A percentile compares a stretch with the other conserved stretches of the same genome.
Evolutionary conservation across 805 yeast genomes (phyloP).

Genomic region (Lipomyces kockii): DNA sequence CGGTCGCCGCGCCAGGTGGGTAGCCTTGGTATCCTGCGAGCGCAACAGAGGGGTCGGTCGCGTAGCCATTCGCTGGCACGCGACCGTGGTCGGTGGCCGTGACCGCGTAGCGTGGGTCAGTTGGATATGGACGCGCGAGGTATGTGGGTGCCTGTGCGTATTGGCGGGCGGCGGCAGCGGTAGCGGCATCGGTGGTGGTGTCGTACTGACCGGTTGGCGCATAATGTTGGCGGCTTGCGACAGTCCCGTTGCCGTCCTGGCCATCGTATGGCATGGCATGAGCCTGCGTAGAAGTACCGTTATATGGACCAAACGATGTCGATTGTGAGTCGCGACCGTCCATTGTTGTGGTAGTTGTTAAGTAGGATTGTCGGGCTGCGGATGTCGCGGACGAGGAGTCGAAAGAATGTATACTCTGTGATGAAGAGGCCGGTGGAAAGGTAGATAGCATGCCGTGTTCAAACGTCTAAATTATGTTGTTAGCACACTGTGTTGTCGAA

Average conservation of each 20-base stretch:
- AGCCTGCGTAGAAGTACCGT: slow-evolving; percentile 13
- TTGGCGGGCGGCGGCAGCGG: slow-evolving; percentile 16
- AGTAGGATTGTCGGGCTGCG: not conserved
- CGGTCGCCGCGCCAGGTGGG: slow-evolving; percentile 21
- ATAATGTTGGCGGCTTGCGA: slow-evolving; percentile 23
- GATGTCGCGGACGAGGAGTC: not conserved
- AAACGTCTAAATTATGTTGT: not conserved
- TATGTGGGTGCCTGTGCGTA: slow-evolving; percentile 20
- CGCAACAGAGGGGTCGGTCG: slow-evolving; percentile 15
- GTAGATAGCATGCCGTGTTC: slow-evolving; percentile 21
- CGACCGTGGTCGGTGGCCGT: slow-evolving; percentile 16
- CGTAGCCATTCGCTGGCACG: slow-evolving; percentile 15
- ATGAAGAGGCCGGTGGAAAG: slow-evolving; percentile 4
- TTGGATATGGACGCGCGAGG: slow-evolving; percentile 12
- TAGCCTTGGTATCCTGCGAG: slow-evolving; percentile 16
- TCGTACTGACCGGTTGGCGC: slow-evolving; percentile 14
- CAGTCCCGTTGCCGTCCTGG: slow-evolving; percentile 18
- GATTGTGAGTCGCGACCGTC: slow-evolving; percentile 32
- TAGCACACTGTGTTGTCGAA: not conserved
- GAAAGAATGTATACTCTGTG: not conserved
- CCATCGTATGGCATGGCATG: slow-evolving; percentile 24
- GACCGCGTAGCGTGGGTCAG: slow-evolving; percentile 26
- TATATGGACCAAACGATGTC: slow-evolving; percentile 23
- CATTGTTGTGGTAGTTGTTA: slow-evolving; percentile 6
- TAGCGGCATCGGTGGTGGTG: slow-evolving; percentile 9